Conservation (phyloP, 129 eudicot species). For the Calendula officinalis region DNA sequence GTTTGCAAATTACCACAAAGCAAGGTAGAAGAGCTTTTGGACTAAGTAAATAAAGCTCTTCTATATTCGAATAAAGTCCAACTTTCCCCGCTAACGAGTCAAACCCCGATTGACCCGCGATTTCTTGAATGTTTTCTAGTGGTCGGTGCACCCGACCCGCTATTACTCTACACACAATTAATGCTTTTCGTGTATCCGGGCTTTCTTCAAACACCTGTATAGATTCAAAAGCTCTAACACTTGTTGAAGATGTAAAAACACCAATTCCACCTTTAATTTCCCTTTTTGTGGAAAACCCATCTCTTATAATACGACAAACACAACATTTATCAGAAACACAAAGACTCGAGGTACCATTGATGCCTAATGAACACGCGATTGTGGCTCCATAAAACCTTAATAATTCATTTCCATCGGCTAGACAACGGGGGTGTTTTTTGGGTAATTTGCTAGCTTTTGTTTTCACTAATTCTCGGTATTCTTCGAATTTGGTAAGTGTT, state of each 20-base stretch:
- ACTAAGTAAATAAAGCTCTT: conserved; percentile 84
- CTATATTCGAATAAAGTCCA: conserved; percentile 75
- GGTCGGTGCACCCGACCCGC: conserved; percentile 96
- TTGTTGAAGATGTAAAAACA: conserved; percentile 81
- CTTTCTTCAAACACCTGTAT: conserved; percentile 42
- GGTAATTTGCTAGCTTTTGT: conserved; percentile 78
- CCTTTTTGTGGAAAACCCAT: conserved; percentile 62
- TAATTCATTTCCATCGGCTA: conserved; percentile 87
- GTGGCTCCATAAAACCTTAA: conserved; percentile 78
- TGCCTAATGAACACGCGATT: conserved; percentile 61
- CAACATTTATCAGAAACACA: conserved; percentile 69
- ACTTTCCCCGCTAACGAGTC: conserved; percentile 96
- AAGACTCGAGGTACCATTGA: conserved; percentile 58
- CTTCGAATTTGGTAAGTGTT: conserved; percentile 74
- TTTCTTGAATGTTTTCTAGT: conserved; percentile 65
- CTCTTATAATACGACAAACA: conserved; percentile 69
- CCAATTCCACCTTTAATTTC: conserved; percentile 64
- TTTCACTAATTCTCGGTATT: conserved; percentile 73
- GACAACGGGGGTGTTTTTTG: conserved; percentile 88
- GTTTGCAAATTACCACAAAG: conserved; percentile 91
- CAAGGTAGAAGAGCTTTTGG: conserved; percentile 85
- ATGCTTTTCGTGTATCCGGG: conserved; percentile 51
- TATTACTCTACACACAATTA: conserved; percentile 83
- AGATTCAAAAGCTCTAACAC: conserved; percentile 71
- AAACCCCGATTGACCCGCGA: conserved; percentile 73